Evolutionary conservation across 1,139 yeast species (phyloP).

Genomic region (Candida glucosophila): DNA sequence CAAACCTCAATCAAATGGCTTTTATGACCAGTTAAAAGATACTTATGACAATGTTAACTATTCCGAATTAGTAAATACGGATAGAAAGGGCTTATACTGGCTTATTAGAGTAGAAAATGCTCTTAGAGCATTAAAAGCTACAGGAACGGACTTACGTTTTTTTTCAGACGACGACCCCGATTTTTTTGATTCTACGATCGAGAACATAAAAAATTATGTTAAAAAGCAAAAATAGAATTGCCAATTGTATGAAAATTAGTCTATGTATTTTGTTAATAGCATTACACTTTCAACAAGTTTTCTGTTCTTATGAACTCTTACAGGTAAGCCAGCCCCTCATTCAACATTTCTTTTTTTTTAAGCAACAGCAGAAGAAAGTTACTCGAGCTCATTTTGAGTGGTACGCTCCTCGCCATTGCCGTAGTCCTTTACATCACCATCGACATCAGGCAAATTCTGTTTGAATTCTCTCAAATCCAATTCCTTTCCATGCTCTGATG

Average conservation of each 20-base stretch:
- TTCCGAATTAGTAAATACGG: constrained; percentile 32
- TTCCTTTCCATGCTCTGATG: constrained; percentile 45
- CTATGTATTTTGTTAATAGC: too few species aligned
- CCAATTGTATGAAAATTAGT: too few species aligned
- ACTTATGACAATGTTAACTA: constrained; percentile 2
- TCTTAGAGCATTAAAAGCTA: constrained; percentile 28
- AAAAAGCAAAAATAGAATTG: too few species aligned
- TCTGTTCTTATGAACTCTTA: too few species aligned
- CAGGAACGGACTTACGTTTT: constrained; percentile 25
- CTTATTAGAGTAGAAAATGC: constrained; percentile 32
- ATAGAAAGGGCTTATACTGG: constrained; percentile 43
- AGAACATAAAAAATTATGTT: too few species aligned
- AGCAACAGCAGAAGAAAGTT: too few species aligned
- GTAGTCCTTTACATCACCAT: constrained; percentile 41
- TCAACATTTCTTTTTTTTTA: too few species aligned
- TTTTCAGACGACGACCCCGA: constrained; percentile 30
- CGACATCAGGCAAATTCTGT: constrained; percentile 34
- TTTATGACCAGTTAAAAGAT: too few species aligned
- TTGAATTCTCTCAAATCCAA: constrained; percentile 67
- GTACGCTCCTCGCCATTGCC: constrained; percentile 41
- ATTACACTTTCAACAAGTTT: too few species aligned
- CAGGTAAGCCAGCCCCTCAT: too few species aligned
- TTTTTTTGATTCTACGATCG: constrained; percentile 19
- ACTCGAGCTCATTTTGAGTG: constrained; percentile 1
- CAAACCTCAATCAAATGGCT: too few species aligned